Conservation (phyloP, 2,329 filamentous ascomycete species). For the Fusarium albidum region DNA sequence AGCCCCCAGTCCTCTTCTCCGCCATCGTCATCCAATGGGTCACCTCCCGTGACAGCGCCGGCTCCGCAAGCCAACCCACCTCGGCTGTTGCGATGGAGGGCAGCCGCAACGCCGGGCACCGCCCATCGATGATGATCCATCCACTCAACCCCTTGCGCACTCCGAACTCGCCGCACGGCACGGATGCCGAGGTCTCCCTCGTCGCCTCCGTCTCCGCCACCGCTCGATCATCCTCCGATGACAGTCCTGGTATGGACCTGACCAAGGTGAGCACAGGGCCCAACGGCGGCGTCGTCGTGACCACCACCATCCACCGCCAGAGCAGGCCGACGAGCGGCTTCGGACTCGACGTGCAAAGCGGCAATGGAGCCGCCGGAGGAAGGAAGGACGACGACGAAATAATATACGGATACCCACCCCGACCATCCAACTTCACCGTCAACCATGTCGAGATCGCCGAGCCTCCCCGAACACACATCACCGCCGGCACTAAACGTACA, state of each 20-base stretch:
- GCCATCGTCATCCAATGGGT: conserved; percentile 70
- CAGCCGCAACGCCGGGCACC: conserved; percentile 11
- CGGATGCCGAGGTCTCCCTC: conserved; percentile 41
- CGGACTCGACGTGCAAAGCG: conserved; percentile 7
- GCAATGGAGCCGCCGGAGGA: conserved; percentile 1
- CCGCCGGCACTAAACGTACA: conserved; percentile 27
- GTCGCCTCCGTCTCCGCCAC: conserved; percentile 28
- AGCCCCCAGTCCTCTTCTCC: conserved; percentile 63
- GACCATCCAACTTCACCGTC: conserved; percentile 19
- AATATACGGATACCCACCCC: conserved; percentile 19
- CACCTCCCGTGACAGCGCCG: conserved; percentile 55
- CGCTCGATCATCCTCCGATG: conserved; percentile 31
- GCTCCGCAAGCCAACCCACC: conserved; percentile 38
- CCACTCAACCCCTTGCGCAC: conserved; percentile 10
- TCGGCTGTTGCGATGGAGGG: conserved; percentile 16
- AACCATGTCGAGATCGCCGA: conserved; percentile 22
- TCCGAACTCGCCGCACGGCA: conserved; percentile 25
- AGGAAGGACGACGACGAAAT: conserved; percentile 23
- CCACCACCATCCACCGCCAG: conserved; percentile 49
- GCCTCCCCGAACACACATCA: conserved; percentile 37
- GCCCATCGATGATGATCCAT: conserved; percentile 12
- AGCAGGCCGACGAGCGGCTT: conserved; percentile 39
- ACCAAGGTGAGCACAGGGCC: conserved; percentile 27
- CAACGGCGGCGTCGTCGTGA: conserved; percentile 44
- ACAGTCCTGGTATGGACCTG: conserved; percentile 27